These are phyloP conservation scores for Aspergillus arachidicola DNA, from an alignment of 2,329 filamentous ascomycete species.

Conservation along the genomic window DNA sequence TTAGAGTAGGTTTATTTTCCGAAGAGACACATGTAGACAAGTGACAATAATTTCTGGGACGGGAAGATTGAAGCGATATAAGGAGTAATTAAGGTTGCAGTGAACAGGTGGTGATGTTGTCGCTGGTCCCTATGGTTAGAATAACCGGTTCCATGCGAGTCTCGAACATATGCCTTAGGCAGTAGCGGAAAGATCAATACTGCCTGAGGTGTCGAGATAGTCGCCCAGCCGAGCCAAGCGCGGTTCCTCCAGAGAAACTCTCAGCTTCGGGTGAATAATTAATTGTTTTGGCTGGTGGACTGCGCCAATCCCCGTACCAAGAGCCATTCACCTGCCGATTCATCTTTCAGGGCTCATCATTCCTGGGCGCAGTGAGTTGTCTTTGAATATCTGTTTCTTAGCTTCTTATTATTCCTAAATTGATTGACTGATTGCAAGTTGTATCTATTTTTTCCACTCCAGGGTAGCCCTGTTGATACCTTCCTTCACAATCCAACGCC, in stretches of 20 bases:
- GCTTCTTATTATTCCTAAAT: not conserved
- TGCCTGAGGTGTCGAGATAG: constrained; percentile 23
- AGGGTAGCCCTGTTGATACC: constrained; percentile 28
- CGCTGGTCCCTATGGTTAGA: constrained; percentile 10
- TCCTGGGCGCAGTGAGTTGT: constrained; percentile 28
- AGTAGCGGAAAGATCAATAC: constrained; percentile 9
- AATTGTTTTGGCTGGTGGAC: not conserved
- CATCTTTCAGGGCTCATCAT: constrained; percentile 6
- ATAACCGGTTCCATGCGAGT: constrained; percentile 34
- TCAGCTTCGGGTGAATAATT: constrained; percentile 8
- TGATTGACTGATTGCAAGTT: constrained; percentile 9
- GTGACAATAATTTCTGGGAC: not conserved
- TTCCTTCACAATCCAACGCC: constrained; percentile 21
- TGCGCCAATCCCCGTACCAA: constrained; percentile 5
- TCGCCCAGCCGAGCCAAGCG: constrained; percentile 23
- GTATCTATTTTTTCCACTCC: constrained; percentile 17
- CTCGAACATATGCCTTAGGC: constrained; percentile 33
- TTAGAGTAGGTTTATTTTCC: constrained; percentile 24
- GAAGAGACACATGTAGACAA: constrained; percentile 25
- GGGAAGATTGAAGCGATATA: not conserved
- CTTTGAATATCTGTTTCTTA: not conserved
- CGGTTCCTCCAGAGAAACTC: constrained; percentile 8
- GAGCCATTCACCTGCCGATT: constrained; percentile 8
- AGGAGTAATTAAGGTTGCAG: constrained; percentile 1
- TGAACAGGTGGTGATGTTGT: constrained; percentile 23